Base-by-base conservation (phyloP, 768 basidiomycete genomes). In the Mrakia frigida region DNA sequence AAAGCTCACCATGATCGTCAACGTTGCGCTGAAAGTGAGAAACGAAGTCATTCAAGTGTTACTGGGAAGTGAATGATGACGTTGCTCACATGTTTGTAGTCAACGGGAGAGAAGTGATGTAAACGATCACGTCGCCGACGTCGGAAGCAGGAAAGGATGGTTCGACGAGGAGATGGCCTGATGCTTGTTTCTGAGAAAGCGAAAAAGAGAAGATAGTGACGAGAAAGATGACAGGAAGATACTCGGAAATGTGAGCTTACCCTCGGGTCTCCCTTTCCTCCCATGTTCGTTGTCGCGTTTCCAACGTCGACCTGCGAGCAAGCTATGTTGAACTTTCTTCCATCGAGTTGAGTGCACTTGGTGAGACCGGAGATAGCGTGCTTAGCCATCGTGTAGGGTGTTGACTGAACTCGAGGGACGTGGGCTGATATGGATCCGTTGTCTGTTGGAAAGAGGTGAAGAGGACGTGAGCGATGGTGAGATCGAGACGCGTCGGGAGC, bases 291-390 rank as follows among this genome's bases (percentile, higher is more conserved):
- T 28, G 50, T 35, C 6, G 74, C 74, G 68, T 75, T 75, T 89
- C 92, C 92, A 63, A 94, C 91, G 82, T 94, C 92, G 68, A 94
- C 91, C 81, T 94, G 92, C 1, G 90, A 90, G 80, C 88, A 89
- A 3, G 91, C 88, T 73, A 95, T 93, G 80, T 88, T 86, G 82
- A 88, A 88, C 46, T 86, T 84, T 6, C 92, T 85, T 0, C 92
- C 93, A 80, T 94, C 92, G 33, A 95, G 88, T 1, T 89, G 86
- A 6, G 89, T 91, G 59, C 86, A 87, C 82, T 90, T 92, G 18
- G 92, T 92, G 6, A 94, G 83, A 0, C 93, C 92, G 0, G 85
- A 81, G 61, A 94, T 88, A 6, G 90, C 92, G 80, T 93, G 92
- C 83, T 94, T 95, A 16, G 91, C 90, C 70, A 87, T 85, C 0